These are phyloP conservation scores for Pneumocystis sp. DNA, from an alignment of 1,139 yeast species.

Conservation along the genomic window DNA sequence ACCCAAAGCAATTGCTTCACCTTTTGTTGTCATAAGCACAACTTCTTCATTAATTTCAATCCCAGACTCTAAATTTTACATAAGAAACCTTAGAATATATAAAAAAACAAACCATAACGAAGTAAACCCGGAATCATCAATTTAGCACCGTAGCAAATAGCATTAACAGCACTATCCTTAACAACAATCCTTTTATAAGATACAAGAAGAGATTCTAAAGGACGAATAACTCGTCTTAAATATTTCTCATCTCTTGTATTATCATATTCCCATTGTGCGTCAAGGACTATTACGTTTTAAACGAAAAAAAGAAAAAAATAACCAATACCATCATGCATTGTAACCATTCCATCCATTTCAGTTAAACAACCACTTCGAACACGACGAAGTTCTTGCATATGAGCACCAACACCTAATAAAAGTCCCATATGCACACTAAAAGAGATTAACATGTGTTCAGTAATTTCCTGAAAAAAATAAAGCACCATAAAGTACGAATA, in stretches of 20 bases:
- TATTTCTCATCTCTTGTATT: constrained; percentile 94
- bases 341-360: constrained; percentile 82
- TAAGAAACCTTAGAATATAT: background rate
- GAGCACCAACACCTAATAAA: constrained; percentile 97
- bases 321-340: constrained; percentile 55
- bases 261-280: constrained; percentile 96
- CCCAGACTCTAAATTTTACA: constrained; percentile 50
- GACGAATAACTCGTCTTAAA: constrained; percentile 85
- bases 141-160: constrained; percentile 98
- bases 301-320: background rate
- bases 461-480: background rate
- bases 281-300: constrained; percentile 38
- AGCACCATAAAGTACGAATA: constrained; percentile 72
- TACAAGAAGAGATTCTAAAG: constrained; percentile 79
- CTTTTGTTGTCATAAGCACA: constrained; percentile 94
- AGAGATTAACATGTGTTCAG: background rate
- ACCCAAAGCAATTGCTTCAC: constrained; percentile 98
- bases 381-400: constrained; percentile 98
- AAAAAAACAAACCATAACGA: constrained; percentile 38
- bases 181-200: constrained; percentile 96
- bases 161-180: constrained; percentile 95
- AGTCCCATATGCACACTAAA: constrained; percentile 87
- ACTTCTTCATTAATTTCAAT: constrained; percentile 96
- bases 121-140: constrained; percentile 96
- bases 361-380: constrained; percentile 93